Evolutionary conservation across 208 protist genomes (phyloP).

Genomic region (Strigomonas culicis): DNA sequence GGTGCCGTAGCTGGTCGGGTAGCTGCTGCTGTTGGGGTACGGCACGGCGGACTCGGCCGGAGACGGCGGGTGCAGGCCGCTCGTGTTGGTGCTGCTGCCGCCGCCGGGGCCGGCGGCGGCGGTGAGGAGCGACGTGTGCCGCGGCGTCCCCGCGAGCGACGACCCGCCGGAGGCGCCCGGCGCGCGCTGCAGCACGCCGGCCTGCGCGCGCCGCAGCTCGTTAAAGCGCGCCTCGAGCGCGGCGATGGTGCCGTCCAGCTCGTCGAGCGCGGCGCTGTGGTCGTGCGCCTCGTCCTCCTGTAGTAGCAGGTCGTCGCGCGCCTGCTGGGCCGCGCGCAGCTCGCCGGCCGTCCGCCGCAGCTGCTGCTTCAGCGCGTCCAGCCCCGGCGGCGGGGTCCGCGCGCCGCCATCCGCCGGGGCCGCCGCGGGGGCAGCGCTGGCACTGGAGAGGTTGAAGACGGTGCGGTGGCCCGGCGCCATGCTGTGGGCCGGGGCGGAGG

Average conservation of each 20-base stretch:
- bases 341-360: slow-evolving; percentile 22
- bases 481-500: no score
- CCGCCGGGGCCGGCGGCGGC: background rate
- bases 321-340: slow-evolving; percentile 49
- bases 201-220: slow-evolving; percentile 38
- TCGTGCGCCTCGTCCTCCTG: slow-evolving; percentile 74
- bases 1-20: background rate
- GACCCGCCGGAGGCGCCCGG: slow-evolving; percentile 19
- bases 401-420: background rate
- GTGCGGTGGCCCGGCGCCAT: background rate
- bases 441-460: background rate
- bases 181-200: slow-evolving; percentile 36
- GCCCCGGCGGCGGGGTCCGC: slow-evolving; percentile 3
- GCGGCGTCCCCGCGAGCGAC: slow-evolving; percentile 24
- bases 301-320: slow-evolving; percentile 64
- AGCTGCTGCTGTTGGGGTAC: background rate
- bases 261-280: slow-evolving; percentile 23
- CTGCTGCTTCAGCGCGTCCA: slow-evolving; percentile 47
- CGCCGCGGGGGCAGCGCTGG: no score
- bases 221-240: slow-evolving; percentile 45
- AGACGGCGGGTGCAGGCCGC: background rate
- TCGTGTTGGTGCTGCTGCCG: background rate
- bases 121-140: slow-evolving; percentile 14
- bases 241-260: slow-evolving; percentile 36
- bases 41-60: background rate